phyloP scores from a whole-genome alignment of 2,329 filamentous ascomycete genomes.

The Grosmannia penicillata region DNA sequence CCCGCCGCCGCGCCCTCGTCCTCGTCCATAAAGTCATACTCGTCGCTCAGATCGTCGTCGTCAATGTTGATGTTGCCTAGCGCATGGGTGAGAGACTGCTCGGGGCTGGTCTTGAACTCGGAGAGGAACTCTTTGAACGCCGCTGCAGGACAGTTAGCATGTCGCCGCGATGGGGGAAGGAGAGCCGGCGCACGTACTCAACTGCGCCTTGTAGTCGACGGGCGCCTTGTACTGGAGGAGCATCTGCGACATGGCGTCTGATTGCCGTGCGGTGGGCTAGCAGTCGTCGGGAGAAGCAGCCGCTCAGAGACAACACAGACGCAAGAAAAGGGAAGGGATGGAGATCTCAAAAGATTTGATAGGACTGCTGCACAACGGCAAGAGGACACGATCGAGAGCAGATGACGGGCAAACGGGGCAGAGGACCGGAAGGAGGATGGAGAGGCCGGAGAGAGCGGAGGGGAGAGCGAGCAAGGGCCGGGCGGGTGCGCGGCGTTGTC shows the following conservation, averaged over 20 bases:
- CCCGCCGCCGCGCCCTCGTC: slow-evolving; percentile 44
- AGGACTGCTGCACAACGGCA: too few species aligned
- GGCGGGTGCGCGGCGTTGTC: too few species aligned
- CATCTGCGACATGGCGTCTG: slow-evolving; percentile 47
- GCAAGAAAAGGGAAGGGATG: neutral
- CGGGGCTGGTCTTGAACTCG: slow-evolving; percentile 70
- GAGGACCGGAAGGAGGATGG: too few species aligned
- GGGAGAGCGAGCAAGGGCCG: too few species aligned
- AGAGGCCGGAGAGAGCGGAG: too few species aligned
- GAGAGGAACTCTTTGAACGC: slow-evolving; percentile 80
- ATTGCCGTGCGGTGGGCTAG: too few species aligned
- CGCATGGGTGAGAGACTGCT: slow-evolving; percentile 60
- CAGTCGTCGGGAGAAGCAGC: too few species aligned
- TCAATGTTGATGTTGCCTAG: slow-evolving; percentile 75
- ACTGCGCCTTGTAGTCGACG: slow-evolving; percentile 79
- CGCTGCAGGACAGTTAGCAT: slow-evolving; percentile 27
- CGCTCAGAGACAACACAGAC: too few species aligned
- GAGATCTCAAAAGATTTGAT: too few species aligned
- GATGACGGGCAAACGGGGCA: too few species aligned
- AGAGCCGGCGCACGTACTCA: slow-evolving; percentile 45
- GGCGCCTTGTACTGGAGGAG: slow-evolving; percentile 64
- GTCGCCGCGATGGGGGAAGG: too few species aligned
- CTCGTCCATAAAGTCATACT: slow-evolving; percentile 88
- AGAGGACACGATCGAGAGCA: too few species aligned
- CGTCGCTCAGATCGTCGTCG: slow-evolving; percentile 74